Conservation (phyloP, 306 rosid genomes). For the Cercis canadensis region DNA sequence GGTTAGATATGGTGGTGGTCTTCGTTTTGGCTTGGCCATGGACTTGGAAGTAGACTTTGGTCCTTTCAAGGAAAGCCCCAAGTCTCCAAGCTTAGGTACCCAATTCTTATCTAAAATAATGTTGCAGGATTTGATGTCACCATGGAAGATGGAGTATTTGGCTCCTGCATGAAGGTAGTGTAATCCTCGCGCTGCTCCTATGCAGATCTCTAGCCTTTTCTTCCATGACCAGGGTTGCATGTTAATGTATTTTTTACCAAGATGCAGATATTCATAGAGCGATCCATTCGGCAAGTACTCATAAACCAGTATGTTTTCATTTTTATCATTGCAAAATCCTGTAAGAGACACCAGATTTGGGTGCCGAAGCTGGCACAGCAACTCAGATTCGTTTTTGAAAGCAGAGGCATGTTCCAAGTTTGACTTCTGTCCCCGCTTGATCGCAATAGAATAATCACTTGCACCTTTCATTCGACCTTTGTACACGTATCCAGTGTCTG, state of each 20-base stretch:
- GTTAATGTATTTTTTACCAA: no score
- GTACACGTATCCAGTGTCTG: neutral
- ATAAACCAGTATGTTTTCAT: neutral
- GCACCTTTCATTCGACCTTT: neutral
- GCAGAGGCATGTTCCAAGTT: no score
- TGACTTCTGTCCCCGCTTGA: no score
- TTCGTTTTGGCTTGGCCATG: conserved; percentile 3
- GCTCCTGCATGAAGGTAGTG: neutral
- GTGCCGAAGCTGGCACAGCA: neutral
- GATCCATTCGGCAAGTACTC: neutral
- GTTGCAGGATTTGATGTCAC: accelerated
- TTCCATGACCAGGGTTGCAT: neutral
- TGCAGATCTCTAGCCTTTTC: conserved; percentile 14
- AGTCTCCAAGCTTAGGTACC: neutral
- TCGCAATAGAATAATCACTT: no score
- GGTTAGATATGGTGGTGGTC: no score
- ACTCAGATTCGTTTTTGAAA: no score
- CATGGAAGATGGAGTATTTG: neutral
- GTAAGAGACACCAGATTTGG: neutral
- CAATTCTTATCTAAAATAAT: neutral
- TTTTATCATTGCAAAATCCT: neutral
- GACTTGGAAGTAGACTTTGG: neutral
- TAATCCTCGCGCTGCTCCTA: neutral
- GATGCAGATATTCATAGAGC: neutral
- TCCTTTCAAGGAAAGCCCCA: neutral